These are phyloP conservation scores for Xylariaceae sp. DNA, from an alignment of 2,329 filamentous ascomycete species.

Conservation along the genomic window DNA sequence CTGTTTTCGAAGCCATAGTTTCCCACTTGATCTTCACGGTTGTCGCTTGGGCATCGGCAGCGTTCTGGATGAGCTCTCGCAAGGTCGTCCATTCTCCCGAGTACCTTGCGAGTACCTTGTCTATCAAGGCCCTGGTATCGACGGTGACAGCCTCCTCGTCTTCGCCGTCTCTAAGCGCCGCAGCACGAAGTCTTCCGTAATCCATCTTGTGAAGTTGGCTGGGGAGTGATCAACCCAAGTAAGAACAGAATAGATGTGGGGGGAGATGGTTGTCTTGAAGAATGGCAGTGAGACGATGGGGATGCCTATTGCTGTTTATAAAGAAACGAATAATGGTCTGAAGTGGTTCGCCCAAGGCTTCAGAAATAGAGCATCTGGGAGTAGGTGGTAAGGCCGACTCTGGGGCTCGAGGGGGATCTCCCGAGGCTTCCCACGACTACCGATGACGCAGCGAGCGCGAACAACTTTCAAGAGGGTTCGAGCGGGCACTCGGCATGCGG, in stretches of 20 bases:
- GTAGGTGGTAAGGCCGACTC: constrained; percentile 3
- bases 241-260: constrained; percentile 10
- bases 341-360: neutral
- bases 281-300: neutral
- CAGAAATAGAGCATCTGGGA: neutral
- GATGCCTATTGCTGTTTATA: neutral
- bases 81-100: constrained; percentile 90
- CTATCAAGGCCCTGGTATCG: constrained; percentile 92
- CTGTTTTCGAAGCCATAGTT: constrained; percentile 73
- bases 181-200: constrained; percentile 72
- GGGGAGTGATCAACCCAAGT: constrained; percentile 4
- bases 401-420: constrained; percentile 2
- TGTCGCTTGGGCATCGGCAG: constrained; percentile 90
- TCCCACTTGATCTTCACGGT: constrained; percentile 90
- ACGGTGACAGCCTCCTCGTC: constrained; percentile 97
- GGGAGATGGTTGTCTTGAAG: neutral
- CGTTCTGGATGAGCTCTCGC: constrained; percentile 94
- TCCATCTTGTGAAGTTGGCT: constrained; percentile 49
- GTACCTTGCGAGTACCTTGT: constrained; percentile 94
- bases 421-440: constrained; percentile 5
- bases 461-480: neutral
- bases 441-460: neutral
- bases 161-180: constrained; percentile 77
- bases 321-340: neutral
- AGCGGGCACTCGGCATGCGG: neutral